Conservation (phyloP, 2,329 filamentous ascomycete species). For the Alternaria sp. region DNA sequence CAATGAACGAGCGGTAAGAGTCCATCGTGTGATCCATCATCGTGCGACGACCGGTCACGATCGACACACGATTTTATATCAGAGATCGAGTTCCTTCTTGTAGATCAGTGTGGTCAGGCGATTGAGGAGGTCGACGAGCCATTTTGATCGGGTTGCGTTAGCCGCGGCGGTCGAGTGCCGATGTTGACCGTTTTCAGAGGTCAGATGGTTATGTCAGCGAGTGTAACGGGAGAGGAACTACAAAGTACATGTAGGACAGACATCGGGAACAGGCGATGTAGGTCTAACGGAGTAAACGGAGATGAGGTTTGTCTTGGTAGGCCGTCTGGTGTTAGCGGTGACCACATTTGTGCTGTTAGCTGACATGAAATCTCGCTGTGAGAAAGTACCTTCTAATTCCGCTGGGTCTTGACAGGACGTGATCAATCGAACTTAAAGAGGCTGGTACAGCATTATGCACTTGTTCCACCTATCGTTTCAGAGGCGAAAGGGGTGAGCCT, state of each 20-base stretch:
- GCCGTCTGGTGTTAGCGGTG: background rate
- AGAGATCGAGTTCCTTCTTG: background rate
- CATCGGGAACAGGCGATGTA: background rate
- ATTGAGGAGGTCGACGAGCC: background rate
- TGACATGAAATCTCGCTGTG: background rate
- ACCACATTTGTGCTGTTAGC: background rate
- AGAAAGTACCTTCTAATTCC: background rate
- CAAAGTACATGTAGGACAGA: background rate
- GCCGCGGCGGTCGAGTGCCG: background rate
- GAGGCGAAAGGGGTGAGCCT: background rate
- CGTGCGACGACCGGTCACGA: background rate
- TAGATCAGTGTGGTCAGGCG: slow-evolving; percentile 2
- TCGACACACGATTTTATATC: background rate
- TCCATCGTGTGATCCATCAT: background rate
- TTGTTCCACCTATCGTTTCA: background rate
- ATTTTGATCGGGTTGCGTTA: background rate
- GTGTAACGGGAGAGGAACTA: background rate
- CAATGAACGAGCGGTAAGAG: background rate
- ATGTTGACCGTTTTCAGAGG: background rate
- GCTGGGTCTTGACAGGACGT: background rate
- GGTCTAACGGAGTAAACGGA: background rate
- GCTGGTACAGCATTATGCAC: background rate
- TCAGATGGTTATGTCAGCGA: background rate
- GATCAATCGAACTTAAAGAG: background rate
- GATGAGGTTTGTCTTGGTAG: background rate